Evolutionary conservation across 1,284 basidiomycete species (phyloP).

Genomic region (Apiotrichum porosum): DNA sequence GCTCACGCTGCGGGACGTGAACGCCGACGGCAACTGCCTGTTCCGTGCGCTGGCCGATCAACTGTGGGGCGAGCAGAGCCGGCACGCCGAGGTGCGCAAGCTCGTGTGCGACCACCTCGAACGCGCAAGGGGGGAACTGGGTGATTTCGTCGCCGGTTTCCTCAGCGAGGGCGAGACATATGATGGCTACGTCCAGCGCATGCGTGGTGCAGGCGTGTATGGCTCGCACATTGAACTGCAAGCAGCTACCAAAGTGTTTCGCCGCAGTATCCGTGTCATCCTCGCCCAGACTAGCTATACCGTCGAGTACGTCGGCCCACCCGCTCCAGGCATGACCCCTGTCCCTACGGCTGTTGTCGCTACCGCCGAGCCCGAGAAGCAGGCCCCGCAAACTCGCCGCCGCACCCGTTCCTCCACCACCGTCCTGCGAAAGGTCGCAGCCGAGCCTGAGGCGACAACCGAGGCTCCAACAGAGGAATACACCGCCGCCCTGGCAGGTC

Average conservation of each 20-base stretch:
- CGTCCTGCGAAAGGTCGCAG: neutral
- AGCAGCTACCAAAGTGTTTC: constrained; percentile 39
- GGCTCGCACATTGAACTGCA: constrained; percentile 42
- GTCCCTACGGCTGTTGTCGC: neutral
- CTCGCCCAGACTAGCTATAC: constrained; percentile 38
- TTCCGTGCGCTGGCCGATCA: constrained; percentile 41
- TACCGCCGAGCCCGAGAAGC: neutral
- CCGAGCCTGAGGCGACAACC: neutral
- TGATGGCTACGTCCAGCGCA: constrained; percentile 33
- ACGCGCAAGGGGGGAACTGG: constrained; percentile 28
- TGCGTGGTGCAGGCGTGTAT: constrained; percentile 37
- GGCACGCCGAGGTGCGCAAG: constrained; percentile 36
- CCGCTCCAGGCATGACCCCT: too few relatives aligned
- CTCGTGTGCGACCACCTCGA: constrained; percentile 42
- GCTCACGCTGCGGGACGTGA: constrained; percentile 35
- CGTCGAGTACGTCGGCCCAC: constrained; percentile 20
- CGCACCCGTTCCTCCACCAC: neutral
- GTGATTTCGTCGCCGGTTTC: constrained; percentile 33
- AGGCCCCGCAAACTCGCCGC: too few relatives aligned
- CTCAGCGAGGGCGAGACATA: constrained; percentile 37
- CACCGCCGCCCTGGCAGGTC: neutral
- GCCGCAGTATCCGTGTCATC: constrained; percentile 37
- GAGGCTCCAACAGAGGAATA: constrained; percentile 7
- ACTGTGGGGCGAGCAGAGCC: constrained; percentile 37
- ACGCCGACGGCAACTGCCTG: constrained; percentile 45